Evolutionary conservation across 2,329 filamentous ascomycete genomes (phyloP), one percentile per base, ranked within the genome.

Genomic region (Sporothrix variecibatus): DNA sequence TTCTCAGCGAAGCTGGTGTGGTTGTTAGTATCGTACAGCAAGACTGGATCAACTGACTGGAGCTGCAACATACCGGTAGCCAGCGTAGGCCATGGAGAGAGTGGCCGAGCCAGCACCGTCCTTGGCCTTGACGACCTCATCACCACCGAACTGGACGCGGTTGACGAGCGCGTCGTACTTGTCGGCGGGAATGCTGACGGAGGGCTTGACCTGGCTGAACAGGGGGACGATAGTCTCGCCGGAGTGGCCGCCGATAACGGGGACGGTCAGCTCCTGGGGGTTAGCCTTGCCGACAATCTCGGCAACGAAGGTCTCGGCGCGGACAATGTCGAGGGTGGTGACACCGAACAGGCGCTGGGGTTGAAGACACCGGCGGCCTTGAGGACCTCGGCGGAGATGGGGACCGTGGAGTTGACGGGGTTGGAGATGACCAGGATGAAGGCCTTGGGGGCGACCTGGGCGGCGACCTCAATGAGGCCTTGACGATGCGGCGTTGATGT

Each of bases 401-500:
- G 96, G 74, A 99, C 96, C 74, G 96, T 99, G 72, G 94, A 97
- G 92, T 99, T 99, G 85, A 99, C 96, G 75, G 96, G 96, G 90
- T 99, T 99, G 81, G 95, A 98, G 85, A 99, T 99, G 87, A 99
- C 91, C 78, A 98, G 91, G 83, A 97, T 91, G 86, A 92, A 97
- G 73, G 96, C 96, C 84, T 98, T 97, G 82, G 96, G 96, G 82
- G 91, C 92, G 81, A 92, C 90, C 82, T 98, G 91, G 79, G 95
- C 94, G 80, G 94, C 90, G 72, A 93, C 91, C 87, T 97, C 93
- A 80, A 97, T 92, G 78, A 99, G 89, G 79, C 94, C 86, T 96
- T 94, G 82, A 99, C 96, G 82, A 99, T 99, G 80, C 94, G 76
- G 96, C 96, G 84, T 99, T 99, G 89, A 98, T 97, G 87, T 98